Evolutionary conservation across 2,329 filamentous ascomycete genomes (phyloP).

Genomic region (Colletotrichum sp.): DNA sequence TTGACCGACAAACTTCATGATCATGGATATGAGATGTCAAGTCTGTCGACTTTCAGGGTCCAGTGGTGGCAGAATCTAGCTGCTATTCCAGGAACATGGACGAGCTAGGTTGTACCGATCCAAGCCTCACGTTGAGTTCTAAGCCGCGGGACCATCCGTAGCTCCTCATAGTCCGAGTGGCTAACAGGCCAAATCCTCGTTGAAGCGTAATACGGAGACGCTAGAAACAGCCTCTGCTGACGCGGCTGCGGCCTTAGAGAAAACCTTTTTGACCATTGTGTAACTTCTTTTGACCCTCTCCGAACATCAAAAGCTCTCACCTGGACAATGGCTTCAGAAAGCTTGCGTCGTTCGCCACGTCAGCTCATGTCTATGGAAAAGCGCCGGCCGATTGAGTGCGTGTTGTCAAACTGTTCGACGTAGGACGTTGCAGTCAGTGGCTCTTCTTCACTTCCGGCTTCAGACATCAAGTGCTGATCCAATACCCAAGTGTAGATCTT

Average conservation of each 20-base stretch:
- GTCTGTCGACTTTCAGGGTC: neutral
- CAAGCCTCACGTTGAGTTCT: neutral
- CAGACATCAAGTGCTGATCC: neutral
- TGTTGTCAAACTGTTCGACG: neutral
- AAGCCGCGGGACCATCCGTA: neutral
- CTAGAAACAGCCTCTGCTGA: neutral
- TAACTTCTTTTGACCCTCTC: neutral
- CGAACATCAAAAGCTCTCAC: neutral
- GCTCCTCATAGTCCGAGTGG: neutral
- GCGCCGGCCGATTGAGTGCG: neutral
- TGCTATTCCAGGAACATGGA: neutral
- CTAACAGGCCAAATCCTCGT: neutral
- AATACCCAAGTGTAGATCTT: neutral
- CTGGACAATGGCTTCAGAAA: neutral
- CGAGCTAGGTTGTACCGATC: neutral
- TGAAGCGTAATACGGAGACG: neutral
- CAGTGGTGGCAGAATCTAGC: neutral
- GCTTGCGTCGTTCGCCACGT: neutral
- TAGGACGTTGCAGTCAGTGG: neutral
- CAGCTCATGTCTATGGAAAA: neutral
- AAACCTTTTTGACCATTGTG: neutral
- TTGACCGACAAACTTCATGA: neutral
- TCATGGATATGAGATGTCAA: neutral
- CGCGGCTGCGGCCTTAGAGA: neutral
- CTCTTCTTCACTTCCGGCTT: neutral